Conservation (phyloP, 176 grass and related monocot genomes). For the Microstegium vimineum region DNA sequence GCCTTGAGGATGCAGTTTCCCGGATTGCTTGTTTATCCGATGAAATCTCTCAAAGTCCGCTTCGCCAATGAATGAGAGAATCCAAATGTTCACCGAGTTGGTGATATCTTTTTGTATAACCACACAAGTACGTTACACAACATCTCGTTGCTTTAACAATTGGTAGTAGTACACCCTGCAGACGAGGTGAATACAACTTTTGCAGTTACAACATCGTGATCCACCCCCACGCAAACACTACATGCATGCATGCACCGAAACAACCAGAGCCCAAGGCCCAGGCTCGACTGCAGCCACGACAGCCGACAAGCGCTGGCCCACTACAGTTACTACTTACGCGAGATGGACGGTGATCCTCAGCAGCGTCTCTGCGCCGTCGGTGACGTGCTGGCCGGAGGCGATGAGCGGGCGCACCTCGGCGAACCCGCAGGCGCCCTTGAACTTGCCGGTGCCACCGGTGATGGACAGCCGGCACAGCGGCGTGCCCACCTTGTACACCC, state of each 20-base stretch:
- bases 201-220: neutral
- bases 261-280: neutral
- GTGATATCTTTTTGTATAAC: slow-evolving; percentile 5
- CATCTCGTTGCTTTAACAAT: slow-evolving; percentile 1
- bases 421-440: slow-evolving; percentile 60
- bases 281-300: neutral
- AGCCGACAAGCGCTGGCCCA: neutral
- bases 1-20: slow-evolving; percentile 67
- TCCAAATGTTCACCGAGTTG: neutral
- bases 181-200: neutral
- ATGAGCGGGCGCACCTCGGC: slow-evolving; percentile 57
- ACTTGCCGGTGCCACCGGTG: slow-evolving; percentile 62
- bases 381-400: slow-evolving; percentile 47
- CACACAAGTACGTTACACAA: too few species aligned
- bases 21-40: slow-evolving; percentile 47
- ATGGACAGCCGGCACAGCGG: slow-evolving; percentile 52
- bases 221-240: neutral
- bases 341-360: slow-evolving; percentile 57
- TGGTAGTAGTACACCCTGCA: neutral
- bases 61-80: neutral
- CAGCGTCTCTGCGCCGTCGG: slow-evolving; percentile 53
- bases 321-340: neutral
- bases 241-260: neutral
- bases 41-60: too few species aligned
- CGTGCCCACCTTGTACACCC: slow-evolving; percentile 50